Evolutionary conservation across 208 protist species (phyloP), one percentile per base, ranked within the genome.

Genomic region (Histomonas meleagridis): DNA sequence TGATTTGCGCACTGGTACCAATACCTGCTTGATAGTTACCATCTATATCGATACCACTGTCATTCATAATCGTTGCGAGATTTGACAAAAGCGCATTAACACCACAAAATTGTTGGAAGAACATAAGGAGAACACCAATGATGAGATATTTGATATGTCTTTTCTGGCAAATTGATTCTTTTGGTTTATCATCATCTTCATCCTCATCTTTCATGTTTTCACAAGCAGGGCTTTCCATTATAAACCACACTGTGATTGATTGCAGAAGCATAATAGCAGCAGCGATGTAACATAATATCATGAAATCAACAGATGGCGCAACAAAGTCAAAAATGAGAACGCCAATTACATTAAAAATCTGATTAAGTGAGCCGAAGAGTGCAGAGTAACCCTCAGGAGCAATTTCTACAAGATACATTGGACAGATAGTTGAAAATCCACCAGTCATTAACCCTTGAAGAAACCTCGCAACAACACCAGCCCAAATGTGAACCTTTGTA

Each of bases 361-460:
- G 76, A 46, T 86, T 86, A 14, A 86, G 55, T 51, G 46, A 38
- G n/a, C 76, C 76, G 18, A 40, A 86, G 46, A 86, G 32, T 21
- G 46, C 76, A 51, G n/a, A 55, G 21, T 32, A 7, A 38, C 38
- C 76, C 38, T 12, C 46, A 55, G 76, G 76, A 32, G 76, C 76
- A 55, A 86, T 48, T 86, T 86, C 76, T 18, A 86, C 40, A 55
- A 86, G 46, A 55, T 51, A 46, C 43, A 86, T 43, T 86, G 76
- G 76, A 16, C 46, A 18, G 5, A 86, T 12, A 43, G 76, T 18
- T 53, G 76, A 86, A 16, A 16, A 46, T 40, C 46, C 76, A 55
- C 76, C 76, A 0, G 55, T 43, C 3, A 86, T 32, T 14, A 86
- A 32, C 14, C 76, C 76, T 86, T 46, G 32, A 16, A 86, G 38